These are phyloP conservation scores for Moesziomyces parantarcticus DNA, from an alignment of 1,284 basidiomycete species.

Conservation along the genomic window DNA sequence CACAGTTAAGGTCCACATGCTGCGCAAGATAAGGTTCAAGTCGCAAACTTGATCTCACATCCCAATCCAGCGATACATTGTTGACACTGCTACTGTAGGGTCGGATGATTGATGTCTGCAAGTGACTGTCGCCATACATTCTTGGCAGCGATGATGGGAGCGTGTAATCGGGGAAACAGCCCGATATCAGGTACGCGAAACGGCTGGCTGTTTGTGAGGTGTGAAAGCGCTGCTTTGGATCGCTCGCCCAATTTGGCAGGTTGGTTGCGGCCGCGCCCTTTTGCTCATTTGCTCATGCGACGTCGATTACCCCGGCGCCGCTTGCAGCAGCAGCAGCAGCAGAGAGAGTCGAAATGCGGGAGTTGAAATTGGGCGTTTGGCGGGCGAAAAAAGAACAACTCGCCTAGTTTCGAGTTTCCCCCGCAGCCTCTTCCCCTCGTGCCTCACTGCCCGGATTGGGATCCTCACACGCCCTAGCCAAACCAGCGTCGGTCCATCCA, in stretches of 20 bases:
- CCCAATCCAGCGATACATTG: too few species aligned
- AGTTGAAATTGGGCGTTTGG: constrained; percentile 6
- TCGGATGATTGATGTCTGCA: too few species aligned
- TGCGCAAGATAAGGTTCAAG: too few species aligned
- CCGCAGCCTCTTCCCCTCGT: constrained; percentile 6
- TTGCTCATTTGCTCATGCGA: constrained; percentile 3
- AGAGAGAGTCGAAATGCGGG: constrained; percentile 1
- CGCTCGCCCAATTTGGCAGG: too few species aligned
- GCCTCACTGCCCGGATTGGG: constrained; percentile 7
- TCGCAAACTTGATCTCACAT: too few species aligned
- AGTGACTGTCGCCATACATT: too few species aligned
- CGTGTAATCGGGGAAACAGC: constrained; percentile 8
- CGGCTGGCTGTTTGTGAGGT: background rate
- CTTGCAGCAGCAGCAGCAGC: constrained; percentile 1
- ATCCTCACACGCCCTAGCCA: too few species aligned
- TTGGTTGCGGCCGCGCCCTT: constrained; percentile 3
- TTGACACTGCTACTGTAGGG: too few species aligned
- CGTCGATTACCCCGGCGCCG: constrained; percentile 22
- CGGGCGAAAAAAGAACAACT: background rate
- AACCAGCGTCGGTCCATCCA: too few species aligned
- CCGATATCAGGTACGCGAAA: too few species aligned
- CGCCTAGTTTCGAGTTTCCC: background rate
- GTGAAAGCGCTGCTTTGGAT: constrained; percentile 5
- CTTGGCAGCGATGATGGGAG: too few species aligned
- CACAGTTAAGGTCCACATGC: too few species aligned